These are phyloP conservation scores for Starmerella vaccinii DNA, from an alignment of 805 yeast genomes.

Conservation along the genomic window DNA sequence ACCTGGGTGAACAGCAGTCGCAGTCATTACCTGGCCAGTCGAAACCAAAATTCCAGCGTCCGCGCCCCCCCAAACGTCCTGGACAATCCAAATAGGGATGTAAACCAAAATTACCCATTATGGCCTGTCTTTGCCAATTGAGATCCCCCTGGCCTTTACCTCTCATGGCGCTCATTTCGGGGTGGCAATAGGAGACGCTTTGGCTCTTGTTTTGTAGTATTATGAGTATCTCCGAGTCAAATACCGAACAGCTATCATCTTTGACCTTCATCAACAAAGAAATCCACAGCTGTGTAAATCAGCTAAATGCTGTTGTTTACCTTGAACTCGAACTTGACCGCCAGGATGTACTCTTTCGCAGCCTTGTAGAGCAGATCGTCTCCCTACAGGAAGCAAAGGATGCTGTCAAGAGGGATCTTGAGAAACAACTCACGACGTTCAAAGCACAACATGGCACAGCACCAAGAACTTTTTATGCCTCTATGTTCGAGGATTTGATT, in stretches of 20 bases:
- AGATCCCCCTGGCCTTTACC: not conserved
- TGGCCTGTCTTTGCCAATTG: not conserved
- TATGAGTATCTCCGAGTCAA: no score
- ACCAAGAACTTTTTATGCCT: not conserved
- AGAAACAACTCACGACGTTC: not conserved
- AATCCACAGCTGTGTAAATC: not conserved
- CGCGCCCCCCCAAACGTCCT: slow-evolving; percentile 21
- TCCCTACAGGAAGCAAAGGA: not conserved
- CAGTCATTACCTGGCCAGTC: not conserved
- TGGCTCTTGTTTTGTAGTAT: no score
- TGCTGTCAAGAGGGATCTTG: not conserved
- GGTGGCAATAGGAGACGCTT: no score
- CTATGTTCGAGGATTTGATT: not conserved
- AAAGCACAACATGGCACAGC: not conserved
- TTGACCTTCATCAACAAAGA: not conserved
- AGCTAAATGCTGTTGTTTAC: not conserved
- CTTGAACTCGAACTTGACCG: not conserved
- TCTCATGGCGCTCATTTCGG: no score
- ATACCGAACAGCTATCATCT: not conserved
- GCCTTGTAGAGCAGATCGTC: not conserved
- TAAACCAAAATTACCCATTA: not conserved
- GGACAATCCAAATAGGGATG: not conserved
- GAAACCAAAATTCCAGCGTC: slow-evolving; percentile 19
- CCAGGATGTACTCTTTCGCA: not conserved
- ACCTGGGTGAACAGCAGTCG: not conserved